Evolutionary conservation across 202 grass and related monocot genomes (phyloP).

Genomic region (Panicum virgatum): DNA sequence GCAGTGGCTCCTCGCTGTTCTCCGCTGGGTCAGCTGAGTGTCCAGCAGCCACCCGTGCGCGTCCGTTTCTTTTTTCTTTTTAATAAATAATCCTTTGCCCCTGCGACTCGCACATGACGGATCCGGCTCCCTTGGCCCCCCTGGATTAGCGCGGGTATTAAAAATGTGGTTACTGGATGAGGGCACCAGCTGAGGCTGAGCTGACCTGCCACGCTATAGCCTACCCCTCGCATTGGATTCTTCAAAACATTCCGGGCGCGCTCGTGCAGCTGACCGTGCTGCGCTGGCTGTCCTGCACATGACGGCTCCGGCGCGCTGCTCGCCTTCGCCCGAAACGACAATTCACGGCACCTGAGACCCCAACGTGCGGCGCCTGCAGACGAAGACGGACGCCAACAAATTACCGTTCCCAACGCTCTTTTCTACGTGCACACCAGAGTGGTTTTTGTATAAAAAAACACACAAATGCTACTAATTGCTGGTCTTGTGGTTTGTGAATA

Average conservation of each 20-base stretch:
- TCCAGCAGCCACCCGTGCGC: conserved; percentile 27
- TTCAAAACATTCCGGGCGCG: conserved; percentile 37
- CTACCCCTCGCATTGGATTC: conserved; percentile 42
- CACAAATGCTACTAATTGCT: too few relatives aligned
- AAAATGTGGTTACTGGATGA: conserved; percentile 31
- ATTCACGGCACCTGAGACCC: not conserved
- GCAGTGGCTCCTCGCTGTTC: not conserved
- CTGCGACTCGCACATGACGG: not conserved
- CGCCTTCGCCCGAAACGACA: conserved; percentile 25
- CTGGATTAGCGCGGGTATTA: conserved; percentile 12
- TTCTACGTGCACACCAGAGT: not conserved
- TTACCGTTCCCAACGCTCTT: not conserved
- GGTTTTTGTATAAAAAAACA: not conserved
- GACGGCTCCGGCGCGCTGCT: not conserved
- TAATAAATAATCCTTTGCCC: not conserved
- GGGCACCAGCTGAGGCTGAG: conserved; percentile 22
- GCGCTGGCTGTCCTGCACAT: conserved; percentile 10
- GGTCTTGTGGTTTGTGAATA: not conserved
- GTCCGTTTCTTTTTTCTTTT: not conserved
- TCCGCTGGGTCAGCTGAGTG: not conserved
- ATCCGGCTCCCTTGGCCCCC: conserved; percentile 12
- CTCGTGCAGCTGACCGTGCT: conserved; percentile 32
- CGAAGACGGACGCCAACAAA: not conserved
- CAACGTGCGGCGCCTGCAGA: conserved; percentile 13
- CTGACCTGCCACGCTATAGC: conserved; percentile 5